Conservation (phyloP, 2,329 filamentous ascomycete species). For the Sphaerulina populicola region DNA sequence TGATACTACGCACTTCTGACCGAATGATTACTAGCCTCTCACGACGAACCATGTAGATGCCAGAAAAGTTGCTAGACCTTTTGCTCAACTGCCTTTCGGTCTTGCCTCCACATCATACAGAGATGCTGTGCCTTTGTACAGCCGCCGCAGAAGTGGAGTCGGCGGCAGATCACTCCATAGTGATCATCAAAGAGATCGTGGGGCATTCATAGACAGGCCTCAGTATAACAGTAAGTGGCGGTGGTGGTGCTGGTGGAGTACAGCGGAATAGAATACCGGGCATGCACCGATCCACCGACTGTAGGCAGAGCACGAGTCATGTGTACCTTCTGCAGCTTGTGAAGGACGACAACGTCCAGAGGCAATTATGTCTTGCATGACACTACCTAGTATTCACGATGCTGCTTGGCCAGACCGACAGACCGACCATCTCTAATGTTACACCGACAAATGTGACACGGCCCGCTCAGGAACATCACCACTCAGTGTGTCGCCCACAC, state of each 20-base stretch:
- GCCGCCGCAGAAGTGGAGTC: neutral
- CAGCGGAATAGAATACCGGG: neutral
- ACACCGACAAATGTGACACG: slow-evolving; percentile 8
- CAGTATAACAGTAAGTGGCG: neutral
- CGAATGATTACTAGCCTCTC: neutral
- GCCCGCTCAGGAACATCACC: slow-evolving; percentile 2
- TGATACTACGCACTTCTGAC: neutral
- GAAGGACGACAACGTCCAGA: slow-evolving; percentile 2
- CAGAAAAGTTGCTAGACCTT: neutral
- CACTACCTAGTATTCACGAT: neutral
- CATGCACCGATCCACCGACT: neutral
- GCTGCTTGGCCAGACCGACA: neutral
- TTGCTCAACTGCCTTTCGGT: neutral
- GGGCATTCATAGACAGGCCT: too few relatives aligned
- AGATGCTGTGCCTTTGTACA: neutral
- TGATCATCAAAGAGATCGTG: neutral
- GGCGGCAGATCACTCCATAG: neutral
- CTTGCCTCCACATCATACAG: neutral
- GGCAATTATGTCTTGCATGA: neutral
- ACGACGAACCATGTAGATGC: neutral
- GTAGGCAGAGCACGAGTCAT: slow-evolving; percentile 5
- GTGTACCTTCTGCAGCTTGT: neutral
- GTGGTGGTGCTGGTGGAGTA: neutral
- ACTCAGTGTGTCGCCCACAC: slow-evolving; percentile 4
- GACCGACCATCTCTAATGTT: neutral